These are phyloP conservation scores for Trichophyton simii DNA, from an alignment of 2,329 filamentous ascomycete species.

Conservation along the genomic window DNA sequence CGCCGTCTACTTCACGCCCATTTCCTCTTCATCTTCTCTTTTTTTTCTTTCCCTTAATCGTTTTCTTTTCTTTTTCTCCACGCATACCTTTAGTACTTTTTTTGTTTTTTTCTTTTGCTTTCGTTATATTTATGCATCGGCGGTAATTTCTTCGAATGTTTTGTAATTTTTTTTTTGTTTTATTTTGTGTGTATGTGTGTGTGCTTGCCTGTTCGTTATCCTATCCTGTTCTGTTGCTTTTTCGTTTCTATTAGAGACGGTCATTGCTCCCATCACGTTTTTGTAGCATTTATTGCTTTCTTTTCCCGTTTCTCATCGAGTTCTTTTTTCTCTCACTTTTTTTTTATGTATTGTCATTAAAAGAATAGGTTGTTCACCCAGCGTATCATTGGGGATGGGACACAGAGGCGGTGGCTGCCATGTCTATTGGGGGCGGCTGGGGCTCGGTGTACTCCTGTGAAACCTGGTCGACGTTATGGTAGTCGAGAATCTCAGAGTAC, in stretches of 20 bases:
- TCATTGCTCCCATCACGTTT: no score
- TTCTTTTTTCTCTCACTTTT: background rate
- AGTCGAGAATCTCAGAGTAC: slow-evolving; percentile 98
- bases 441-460: slow-evolving; percentile 17
- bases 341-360: background rate
- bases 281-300: no score
- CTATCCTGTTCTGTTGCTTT: no score
- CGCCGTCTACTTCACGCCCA: background rate
- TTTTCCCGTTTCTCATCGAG: no score
- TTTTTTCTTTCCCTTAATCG: no score
- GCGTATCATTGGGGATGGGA: background rate
- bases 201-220: no score
- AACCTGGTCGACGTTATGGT: slow-evolving; percentile 72
- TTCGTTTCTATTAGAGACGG: no score
- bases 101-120: background rate
- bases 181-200: background rate
- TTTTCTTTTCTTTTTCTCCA: no score
- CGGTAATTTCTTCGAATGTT: background rate
- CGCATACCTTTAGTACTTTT: background rate
- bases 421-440: background rate
- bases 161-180: no score
- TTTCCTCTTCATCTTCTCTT: no score
- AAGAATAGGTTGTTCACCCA: background rate
- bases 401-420: background rate
- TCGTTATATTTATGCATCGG: background rate